Percentiles rank a stretch among this genome's conserved stretches.
Conservation (phyloP, 176 grass and related monocot genomes). For the sorghum (Sorghum bicolor) region DNA sequence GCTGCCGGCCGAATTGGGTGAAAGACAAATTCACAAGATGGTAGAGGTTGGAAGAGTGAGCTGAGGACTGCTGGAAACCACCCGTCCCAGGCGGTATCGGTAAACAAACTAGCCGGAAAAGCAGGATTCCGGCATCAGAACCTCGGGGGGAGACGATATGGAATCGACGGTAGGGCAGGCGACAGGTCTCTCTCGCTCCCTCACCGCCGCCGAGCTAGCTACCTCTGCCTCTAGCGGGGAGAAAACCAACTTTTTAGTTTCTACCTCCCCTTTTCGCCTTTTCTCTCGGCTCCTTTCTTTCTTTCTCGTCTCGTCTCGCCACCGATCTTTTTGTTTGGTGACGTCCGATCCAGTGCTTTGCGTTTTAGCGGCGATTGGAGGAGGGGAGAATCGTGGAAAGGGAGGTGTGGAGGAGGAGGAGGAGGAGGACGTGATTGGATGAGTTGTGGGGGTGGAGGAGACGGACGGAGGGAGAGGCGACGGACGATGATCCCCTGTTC, state of each 20-base stretch:
- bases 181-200: neutral
- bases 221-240: neutral
- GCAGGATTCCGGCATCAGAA: conserved; percentile 47
- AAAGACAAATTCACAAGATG: neutral
- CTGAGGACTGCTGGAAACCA: no score
- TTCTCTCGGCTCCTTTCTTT: neutral
- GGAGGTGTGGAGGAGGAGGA: neutral
- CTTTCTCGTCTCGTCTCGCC: neutral
- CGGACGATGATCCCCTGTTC: neutral
- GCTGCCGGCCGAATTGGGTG: neutral
- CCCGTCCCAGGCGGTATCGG: neutral
- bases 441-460: neutral
- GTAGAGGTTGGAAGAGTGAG: neutral
- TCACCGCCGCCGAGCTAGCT: conserved; percentile 21
- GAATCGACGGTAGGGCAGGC: neutral
- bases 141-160: conserved; percentile 2
- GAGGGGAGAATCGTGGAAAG: conserved; percentile 47
- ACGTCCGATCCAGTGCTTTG: conserved; percentile 10
- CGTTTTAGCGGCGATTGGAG: conserved; percentile 4
- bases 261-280: neutral
- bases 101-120: conserved; percentile 3
- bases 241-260: neutral
- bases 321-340: conserved; percentile 27
- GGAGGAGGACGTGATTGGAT: conserved; percentile 40
- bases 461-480: neutral